Conservation (phyloP, 495 filamentous ascomycete species). For the Aspergillus leporis region DNA sequence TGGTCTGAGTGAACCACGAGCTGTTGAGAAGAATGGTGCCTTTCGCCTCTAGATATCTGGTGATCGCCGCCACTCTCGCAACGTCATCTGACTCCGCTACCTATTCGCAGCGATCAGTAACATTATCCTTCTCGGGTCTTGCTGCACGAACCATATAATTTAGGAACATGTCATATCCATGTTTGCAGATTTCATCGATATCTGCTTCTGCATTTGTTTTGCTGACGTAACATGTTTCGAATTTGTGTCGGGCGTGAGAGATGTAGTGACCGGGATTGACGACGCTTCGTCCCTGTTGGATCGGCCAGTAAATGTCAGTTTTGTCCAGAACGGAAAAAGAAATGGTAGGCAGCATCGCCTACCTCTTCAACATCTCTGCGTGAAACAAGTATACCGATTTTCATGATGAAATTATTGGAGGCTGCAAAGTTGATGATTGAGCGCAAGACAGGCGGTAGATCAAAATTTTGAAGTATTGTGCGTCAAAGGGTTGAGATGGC, state of each 20-base stretch:
- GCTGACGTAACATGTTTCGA: background rate
- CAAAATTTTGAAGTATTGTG: too few species aligned
- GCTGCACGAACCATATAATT: constrained; percentile 3
- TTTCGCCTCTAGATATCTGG: background rate
- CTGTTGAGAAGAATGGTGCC: background rate
- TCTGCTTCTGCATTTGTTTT: background rate
- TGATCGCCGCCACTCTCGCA: background rate
- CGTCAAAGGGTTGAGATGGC: too few species aligned
- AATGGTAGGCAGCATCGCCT: too few species aligned
- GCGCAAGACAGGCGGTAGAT: too few species aligned
- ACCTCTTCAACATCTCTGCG: too few species aligned
- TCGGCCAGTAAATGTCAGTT: too few species aligned
- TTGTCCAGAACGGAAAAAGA: too few species aligned
- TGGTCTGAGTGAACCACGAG: too few species aligned
- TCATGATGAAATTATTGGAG: too few species aligned
- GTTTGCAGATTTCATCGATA: constrained; percentile 4
- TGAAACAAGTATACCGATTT: too few species aligned
- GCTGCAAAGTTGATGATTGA: too few species aligned
- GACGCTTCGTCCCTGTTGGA: too few species aligned
- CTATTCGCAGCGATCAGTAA: background rate
- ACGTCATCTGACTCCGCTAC: background rate
- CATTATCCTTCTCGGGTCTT: background rate
- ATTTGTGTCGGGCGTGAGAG: background rate
- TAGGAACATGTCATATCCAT: constrained; percentile 2
- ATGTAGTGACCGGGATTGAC: background rate